Evolutionary conservation across 306 rosid species (phyloP).

Genomic region (Prinsepia uniflora): DNA sequence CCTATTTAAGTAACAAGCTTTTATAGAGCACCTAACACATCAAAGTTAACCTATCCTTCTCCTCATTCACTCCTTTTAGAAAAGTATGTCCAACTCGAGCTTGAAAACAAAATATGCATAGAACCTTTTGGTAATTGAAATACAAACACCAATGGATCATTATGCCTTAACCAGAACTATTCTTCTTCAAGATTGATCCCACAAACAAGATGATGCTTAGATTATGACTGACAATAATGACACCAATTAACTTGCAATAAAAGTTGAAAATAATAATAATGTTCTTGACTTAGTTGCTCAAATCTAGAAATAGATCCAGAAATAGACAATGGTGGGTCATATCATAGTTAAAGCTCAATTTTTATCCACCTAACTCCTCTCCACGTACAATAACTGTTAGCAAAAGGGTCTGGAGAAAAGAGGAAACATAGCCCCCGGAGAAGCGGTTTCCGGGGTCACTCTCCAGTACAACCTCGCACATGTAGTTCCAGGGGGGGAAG

Average conservation of each 20-base stretch:
- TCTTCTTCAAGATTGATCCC: conserved; percentile 3
- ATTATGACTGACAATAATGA: neutral
- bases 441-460: conserved; percentile 47
- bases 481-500: conserved; percentile 46
- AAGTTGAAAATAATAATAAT: neutral
- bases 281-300: conserved; percentile 16
- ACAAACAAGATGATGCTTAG: conserved; percentile 1
- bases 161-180: neutral
- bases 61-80: conserved; percentile 5
- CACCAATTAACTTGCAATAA: neutral
- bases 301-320: conserved; percentile 28
- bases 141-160: conserved; percentile 4
- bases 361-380: conserved; percentile 33
- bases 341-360: conserved; percentile 18
- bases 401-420: conserved; percentile 30
- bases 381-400: conserved; percentile 36
- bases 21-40: neutral
- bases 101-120: neutral
- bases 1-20: neutral
- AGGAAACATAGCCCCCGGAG: conserved; percentile 38
- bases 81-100: conserved; percentile 1
- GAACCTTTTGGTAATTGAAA: neutral
- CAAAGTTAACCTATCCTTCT: conserved; percentile 4
- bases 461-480: conserved; percentile 47
- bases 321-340: conserved; percentile 31